Conservation (phyloP, 306 rosid species). For the Urtica urens region DNA sequence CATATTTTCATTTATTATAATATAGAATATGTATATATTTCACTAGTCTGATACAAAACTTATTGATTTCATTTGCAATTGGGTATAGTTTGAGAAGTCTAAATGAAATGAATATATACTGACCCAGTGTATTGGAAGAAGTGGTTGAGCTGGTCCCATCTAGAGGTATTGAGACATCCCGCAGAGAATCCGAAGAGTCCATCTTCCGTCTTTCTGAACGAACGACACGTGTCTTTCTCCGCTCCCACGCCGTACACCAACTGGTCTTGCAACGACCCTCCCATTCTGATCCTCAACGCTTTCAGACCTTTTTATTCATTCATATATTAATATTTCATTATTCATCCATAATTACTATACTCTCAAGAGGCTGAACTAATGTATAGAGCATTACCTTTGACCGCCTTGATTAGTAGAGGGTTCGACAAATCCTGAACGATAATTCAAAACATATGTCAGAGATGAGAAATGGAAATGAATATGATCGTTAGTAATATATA, state of each 20-base stretch:
- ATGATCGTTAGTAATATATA: neutral
- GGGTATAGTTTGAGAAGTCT: neutral
- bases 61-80: neutral
- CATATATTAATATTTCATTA: neutral
- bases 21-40: too few relatives aligned
- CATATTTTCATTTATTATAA: too few relatives aligned
- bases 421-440: conserved; percentile 41
- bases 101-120: neutral
- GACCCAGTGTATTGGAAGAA: conserved; percentile 25
- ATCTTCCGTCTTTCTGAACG: conserved; percentile 3
- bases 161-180: conserved; percentile 31
- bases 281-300: conserved; percentile 49
- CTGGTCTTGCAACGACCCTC: conserved; percentile 62
- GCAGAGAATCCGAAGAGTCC: conserved; percentile 43
- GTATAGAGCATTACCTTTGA: conserved; percentile 28
- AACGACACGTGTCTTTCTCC: conserved; percentile 12
- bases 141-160: conserved; percentile 42
- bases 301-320: conserved; percentile 24
- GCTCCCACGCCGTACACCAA: conserved; percentile 38
- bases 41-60: neutral
- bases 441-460: neutral
- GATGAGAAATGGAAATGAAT: neutral
- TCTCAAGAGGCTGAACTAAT: neutral
- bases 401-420: conserved; percentile 33
- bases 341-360: neutral